Conservation (phyloP, 768 basidiomycete species). For the Collybiopsis confluens region DNA sequence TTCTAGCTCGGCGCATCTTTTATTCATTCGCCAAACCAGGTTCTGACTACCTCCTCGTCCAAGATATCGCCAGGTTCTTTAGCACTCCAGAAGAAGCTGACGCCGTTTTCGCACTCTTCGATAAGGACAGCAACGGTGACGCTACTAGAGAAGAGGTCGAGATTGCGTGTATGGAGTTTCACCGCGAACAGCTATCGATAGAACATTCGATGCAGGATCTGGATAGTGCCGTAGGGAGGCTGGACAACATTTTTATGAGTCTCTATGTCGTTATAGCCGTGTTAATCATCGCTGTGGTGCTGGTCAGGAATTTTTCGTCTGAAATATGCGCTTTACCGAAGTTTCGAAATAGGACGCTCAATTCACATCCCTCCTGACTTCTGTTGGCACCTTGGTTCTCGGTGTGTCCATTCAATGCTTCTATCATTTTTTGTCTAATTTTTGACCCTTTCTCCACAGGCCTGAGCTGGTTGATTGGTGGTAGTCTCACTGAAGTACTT, state of each 20-base stretch:
- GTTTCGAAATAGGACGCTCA: conserved; percentile 54
- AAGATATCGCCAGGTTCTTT: conserved; percentile 74
- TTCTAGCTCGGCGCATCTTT: conserved; percentile 80
- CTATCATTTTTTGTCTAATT: conserved; percentile 6
- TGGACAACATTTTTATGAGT: conserved; percentile 85
- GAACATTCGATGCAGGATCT: conserved; percentile 86
- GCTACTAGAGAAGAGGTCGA: conserved; percentile 71
- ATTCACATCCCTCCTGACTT: conserved; percentile 69
- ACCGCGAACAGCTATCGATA: conserved; percentile 80
- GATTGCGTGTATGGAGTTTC: conserved; percentile 73
- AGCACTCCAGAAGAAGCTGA: conserved; percentile 61
- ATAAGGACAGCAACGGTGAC: conserved; percentile 72
- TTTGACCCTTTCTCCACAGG: conserved; percentile 31
- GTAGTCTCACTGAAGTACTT: conserved; percentile 74
- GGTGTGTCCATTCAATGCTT: conserved; percentile 25
- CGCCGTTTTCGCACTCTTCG: conserved; percentile 63
- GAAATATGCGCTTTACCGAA: conserved; percentile 1
- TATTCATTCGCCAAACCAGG: conserved; percentile 74
- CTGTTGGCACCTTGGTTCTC: conserved; percentile 59
- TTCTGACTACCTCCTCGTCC: conserved; percentile 52
- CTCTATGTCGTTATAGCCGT: conserved; percentile 67
- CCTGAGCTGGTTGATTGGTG: conserved; percentile 84
- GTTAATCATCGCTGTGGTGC: conserved; percentile 79
- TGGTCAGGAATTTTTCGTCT: conserved; percentile 42
- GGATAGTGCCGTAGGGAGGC: conserved; percentile 81